phyloP scores from a whole-genome alignment of 2,329 filamentous ascomycete species.

The Monosporascus ibericus region DNA sequence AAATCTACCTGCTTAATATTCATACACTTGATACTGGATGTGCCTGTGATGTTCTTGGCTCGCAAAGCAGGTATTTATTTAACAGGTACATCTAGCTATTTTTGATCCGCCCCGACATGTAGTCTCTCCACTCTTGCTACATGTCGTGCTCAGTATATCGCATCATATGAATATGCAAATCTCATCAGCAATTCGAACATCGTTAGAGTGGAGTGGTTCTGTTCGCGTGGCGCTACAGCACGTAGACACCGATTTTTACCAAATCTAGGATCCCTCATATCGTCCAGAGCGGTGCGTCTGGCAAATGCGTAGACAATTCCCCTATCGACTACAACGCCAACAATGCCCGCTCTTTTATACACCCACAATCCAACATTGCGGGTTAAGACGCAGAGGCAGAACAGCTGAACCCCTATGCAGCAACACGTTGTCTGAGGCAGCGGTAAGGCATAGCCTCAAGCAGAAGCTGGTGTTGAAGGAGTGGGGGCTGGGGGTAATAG shows the following conservation, averaged over 20 bases:
- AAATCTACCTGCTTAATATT: too few relatives aligned
- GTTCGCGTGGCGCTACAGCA: neutral
- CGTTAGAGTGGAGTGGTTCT: neutral
- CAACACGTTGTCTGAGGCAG: too few relatives aligned
- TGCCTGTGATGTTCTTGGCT: too few relatives aligned
- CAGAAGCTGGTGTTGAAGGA: slow-evolving; percentile 18
- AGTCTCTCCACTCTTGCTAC: too few relatives aligned
- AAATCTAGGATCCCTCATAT: neutral
- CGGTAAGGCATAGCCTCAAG: neutral
- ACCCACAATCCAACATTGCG: neutral
- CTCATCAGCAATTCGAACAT: neutral
- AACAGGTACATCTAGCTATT: too few relatives aligned
- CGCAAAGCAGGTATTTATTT: too few relatives aligned
- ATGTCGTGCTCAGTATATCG: too few relatives aligned
- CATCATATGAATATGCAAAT: too few relatives aligned
- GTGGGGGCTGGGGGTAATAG: slow-evolving; percentile 34
- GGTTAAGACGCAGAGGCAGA: neutral
- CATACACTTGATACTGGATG: too few relatives aligned
- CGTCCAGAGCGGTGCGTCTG: neutral
- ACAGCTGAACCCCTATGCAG: neutral
- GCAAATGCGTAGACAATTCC: neutral
- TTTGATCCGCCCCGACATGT: too few relatives aligned
- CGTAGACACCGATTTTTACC: neutral
- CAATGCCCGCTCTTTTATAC: neutral
- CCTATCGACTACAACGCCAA: neutral